These are phyloP conservation scores for Brachypodium distachyon DNA, from an alignment of 202 grass and related monocot genomes.

Conservation along the genomic window DNA sequence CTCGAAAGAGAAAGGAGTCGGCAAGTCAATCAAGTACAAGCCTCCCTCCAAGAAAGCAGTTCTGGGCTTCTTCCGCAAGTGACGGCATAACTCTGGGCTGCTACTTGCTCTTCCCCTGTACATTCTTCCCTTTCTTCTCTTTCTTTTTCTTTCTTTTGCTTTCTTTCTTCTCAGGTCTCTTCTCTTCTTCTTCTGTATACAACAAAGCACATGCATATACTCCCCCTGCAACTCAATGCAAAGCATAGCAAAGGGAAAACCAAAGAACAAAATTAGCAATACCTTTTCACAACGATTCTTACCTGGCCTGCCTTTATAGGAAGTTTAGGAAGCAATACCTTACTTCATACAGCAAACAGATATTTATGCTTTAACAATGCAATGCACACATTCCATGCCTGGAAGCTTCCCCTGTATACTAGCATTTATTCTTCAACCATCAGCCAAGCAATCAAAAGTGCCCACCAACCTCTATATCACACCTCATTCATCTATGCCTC, in stretches of 20 bases:
- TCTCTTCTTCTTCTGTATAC: background rate
- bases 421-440: constrained; percentile 25
- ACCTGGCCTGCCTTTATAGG: background rate
- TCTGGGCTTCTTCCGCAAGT: constrained; percentile 48
- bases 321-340: constrained; percentile 19
- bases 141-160: background rate
- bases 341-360: background rate
- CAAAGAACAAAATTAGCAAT: background rate
- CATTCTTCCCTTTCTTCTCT: background rate
- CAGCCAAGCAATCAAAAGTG: constrained; percentile 31
- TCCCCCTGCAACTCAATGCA: background rate
- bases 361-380: constrained; percentile 22
- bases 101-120: background rate
- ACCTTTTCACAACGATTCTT: background rate
- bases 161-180: background rate
- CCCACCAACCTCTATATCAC: background rate
- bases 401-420: background rate
- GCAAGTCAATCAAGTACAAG: constrained; percentile 29
- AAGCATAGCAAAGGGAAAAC: background rate
- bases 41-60: constrained; percentile 27
- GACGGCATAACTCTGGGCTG: background rate
- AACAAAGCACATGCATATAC: background rate
- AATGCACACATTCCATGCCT: constrained; percentile 9
- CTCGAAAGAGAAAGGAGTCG: background rate
- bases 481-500: background rate